Evolutionary conservation across 2,329 filamentous ascomycete genomes (phyloP).

Genomic region (Blastomyces gilchristii): DNA sequence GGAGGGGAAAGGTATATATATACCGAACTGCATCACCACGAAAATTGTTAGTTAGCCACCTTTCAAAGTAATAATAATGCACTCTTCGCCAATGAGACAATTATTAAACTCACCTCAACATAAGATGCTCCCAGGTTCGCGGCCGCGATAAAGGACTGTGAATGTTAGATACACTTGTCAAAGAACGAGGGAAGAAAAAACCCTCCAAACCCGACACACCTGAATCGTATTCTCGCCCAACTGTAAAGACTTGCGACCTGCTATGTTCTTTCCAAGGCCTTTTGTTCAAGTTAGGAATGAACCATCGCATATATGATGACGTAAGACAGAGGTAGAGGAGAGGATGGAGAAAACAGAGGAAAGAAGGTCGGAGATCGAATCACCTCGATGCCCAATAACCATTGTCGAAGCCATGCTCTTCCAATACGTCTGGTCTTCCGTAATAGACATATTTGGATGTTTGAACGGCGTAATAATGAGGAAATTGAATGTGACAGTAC

Average conservation of each 20-base stretch:
- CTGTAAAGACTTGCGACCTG: slow-evolving; percentile 75
- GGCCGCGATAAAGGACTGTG: slow-evolving; percentile 80
- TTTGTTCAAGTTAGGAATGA: slow-evolving; percentile 34
- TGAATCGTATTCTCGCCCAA: slow-evolving; percentile 91
- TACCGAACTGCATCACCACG: slow-evolving; percentile 15
- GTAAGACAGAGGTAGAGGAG: not conserved
- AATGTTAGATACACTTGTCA: slow-evolving; percentile 13
- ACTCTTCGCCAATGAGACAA: not conserved
- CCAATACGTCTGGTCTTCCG: slow-evolving; percentile 89
- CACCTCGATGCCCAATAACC: slow-evolving; percentile 58
- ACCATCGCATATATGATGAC: not conserved
- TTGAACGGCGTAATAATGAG: slow-evolving; percentile 87
- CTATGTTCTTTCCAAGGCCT: slow-evolving; percentile 81
- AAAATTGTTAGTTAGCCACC: not conserved
- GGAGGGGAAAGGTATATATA: not conserved
- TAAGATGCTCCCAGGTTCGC: slow-evolving; percentile 77
- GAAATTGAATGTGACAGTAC: slow-evolving; percentile 94
- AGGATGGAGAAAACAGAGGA: slow-evolving; percentile 10
- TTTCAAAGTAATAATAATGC: not conserved
- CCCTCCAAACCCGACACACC: slow-evolving; percentile 17
- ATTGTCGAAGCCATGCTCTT: slow-evolving; percentile 83
- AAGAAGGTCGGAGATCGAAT: slow-evolving; percentile 9
- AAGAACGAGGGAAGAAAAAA: not conserved
- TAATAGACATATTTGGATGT: slow-evolving; percentile 88
- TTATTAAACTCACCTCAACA: slow-evolving; percentile 44